phyloP scores from a whole-genome alignment of 768 basidiomycete species.

The Multifurca ochricompacta region DNA sequence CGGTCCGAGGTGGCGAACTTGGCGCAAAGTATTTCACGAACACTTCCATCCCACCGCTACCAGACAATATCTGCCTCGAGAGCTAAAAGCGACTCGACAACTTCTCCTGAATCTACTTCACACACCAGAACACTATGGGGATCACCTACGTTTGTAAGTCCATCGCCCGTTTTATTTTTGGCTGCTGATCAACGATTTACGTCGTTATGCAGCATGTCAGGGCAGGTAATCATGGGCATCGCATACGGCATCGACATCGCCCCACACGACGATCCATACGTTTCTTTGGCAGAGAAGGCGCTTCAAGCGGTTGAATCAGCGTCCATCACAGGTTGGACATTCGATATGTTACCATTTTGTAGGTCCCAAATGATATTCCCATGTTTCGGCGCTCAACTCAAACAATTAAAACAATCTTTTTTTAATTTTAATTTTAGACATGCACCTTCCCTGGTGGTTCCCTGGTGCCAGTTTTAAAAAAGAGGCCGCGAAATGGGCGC shows the following conservation, averaged over 20 bases:
- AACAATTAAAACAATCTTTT: no score
- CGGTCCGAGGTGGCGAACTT: conserved; percentile 10
- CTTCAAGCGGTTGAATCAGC: conserved; percentile 16
- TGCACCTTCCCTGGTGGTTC: conserved; percentile 24
- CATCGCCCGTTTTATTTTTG: not conserved
- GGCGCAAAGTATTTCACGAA: conserved; percentile 15
- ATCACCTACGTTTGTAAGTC: conserved; percentile 13
- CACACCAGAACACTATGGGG: conserved; percentile 7
- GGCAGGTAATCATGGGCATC: conserved; percentile 21
- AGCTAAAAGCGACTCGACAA: conserved; percentile 11
- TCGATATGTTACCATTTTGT: conserved; percentile 20
- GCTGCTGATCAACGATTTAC: conserved; percentile 5
- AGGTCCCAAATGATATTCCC: not conserved
- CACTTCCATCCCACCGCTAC: conserved; percentile 11
- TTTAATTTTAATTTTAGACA: no score
- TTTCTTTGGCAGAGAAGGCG: conserved; percentile 18
- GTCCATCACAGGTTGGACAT: conserved; percentile 13
- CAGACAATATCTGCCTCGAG: conserved; percentile 10
- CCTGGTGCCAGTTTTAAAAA: conserved; percentile 26
- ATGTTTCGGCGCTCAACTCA: not conserved
- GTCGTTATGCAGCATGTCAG: conserved; percentile 9
- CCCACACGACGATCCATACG: conserved; percentile 19
- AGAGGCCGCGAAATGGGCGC: conserved; percentile 18
- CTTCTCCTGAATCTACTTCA: conserved; percentile 15
- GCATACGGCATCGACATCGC: conserved; percentile 20